Base-by-base conservation (phyloP, 805 yeast species). In the Ogataea ramenticola region DNA sequence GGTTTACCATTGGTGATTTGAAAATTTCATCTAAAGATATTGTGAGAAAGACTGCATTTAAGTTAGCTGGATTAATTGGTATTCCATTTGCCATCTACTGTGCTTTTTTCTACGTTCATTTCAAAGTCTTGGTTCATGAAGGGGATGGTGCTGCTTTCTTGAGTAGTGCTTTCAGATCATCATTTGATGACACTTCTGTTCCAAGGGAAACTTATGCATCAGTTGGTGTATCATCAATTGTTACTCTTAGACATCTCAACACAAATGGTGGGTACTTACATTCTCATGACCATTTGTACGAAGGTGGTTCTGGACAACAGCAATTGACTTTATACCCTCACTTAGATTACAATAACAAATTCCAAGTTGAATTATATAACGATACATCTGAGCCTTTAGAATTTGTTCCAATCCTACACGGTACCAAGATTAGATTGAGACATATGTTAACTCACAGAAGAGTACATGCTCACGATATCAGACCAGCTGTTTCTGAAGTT, bases 201-300 rank as follows among this genome's bases (percentile, higher is more conserved):
- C 91, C 91, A 46, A 60, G 54, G 27, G 59, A 75, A 46, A 77
- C 85, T 32, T 55, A 59, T 34, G 82, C 86, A 14, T 76, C 79
- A 41, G 90, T 86, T 39, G 93, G 93, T 51, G 77, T 80, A 48
- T 83, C 85, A 31, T 84, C 91, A 4, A 61, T 65, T 9, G 73
- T 86, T 26, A 71, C 88, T 32, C 51, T 86, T 34, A 82, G 83
- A 58, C 95, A 86, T 57, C 49, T 76, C 29, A 77, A 76, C 49
- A 82, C 91, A 32, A 74, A 72, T 53, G 93, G 90, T 51, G 93
- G 93, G 41, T 86, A 86, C 62, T 70, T 86, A 53, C 95, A 86
- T 61, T 83, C 91, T n/a, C 95, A 86, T 62, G 70, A 72, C 45
- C 80, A 77, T 55, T 65, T 69, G 52, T 84, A 82, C 55, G 86